A percentile compares a stretch with the other conserved stretches of the same genome.
These are phyloP conservation scores for Clonostachys chloroleuca DNA, from an alignment of 2,329 filamentous ascomycete genomes.

Conservation along the genomic window DNA sequence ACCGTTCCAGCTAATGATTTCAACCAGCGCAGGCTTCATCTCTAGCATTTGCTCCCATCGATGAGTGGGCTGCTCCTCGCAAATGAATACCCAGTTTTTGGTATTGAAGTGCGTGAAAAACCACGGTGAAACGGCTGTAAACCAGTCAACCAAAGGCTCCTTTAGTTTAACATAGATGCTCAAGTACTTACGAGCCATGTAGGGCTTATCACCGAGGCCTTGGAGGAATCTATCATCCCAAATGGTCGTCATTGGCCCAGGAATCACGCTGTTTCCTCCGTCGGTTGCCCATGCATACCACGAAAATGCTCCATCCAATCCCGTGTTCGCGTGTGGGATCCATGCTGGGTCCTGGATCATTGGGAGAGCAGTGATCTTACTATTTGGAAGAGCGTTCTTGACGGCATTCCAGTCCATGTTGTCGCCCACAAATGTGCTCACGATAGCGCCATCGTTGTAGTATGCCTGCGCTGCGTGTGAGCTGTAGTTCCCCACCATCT, in stretches of 20 bases:
- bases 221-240: constrained; percentile 10
- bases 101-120: constrained; percentile 14
- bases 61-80: constrained; percentile 11
- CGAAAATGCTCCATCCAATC: constrained; percentile 11
- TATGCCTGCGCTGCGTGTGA: constrained; percentile 8
- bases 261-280: constrained; percentile 10
- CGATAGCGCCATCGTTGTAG: constrained; percentile 10
- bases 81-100: constrained; percentile 14
- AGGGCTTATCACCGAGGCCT: constrained; percentile 5
- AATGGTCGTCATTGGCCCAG: constrained; percentile 11
- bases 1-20: constrained; percentile 13
- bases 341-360: constrained; percentile 10
- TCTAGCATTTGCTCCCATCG: constrained; percentile 13
- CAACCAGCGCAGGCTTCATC: constrained; percentile 12
- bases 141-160: not conserved
- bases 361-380: constrained; percentile 11
- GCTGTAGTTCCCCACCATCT: constrained; percentile 8
- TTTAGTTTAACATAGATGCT: not conserved
- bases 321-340: constrained; percentile 4
- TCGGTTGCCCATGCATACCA: constrained; percentile 14
- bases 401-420: constrained; percentile 11
- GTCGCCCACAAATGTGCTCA: constrained; percentile 14
- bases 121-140: constrained; percentile 12
- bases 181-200: constrained; percentile 12
- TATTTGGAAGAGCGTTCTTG: constrained; percentile 5